A percentile compares a stretch with the other conserved stretches of the same genome.
phyloP scores from a whole-genome alignment of 345 rosid genomes.

The Gossypium raimondii region DNA sequence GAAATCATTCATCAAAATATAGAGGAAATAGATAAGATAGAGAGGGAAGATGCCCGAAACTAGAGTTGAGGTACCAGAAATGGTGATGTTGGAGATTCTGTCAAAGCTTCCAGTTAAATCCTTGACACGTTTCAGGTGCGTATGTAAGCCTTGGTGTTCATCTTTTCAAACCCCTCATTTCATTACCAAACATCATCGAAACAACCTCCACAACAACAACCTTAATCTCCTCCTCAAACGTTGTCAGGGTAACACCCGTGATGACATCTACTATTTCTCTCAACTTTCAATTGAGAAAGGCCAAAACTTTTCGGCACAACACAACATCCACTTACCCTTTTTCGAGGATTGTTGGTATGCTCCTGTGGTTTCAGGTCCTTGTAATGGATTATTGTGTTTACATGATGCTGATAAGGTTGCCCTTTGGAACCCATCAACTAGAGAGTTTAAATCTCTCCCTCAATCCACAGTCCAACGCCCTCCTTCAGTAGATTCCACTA shows the following conservation, averaged over 20 bases:
- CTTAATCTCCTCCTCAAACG: constrained; percentile 1
- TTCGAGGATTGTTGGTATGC: not conserved
- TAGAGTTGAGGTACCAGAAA: not conserved
- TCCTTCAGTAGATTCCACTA: not conserved
- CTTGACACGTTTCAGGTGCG: constrained; percentile 3
- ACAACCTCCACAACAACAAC: not conserved
- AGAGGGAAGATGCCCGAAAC: not conserved
- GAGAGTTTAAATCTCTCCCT: not conserved
- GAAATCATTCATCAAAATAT: not conserved
- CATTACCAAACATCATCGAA: not conserved
- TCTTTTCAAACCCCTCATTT: not conserved
- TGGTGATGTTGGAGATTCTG: not conserved
- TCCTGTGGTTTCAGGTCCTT: not conserved
- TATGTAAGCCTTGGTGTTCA: not conserved
- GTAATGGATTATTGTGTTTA: constrained; percentile 8
- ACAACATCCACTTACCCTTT: not conserved
- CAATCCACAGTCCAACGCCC: not conserved
- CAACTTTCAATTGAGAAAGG: not conserved
- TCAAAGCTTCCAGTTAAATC: constrained; percentile 1
- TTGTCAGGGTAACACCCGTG: not conserved
- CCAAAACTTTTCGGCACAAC: not conserved
- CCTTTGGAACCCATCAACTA: not conserved
- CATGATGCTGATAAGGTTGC: not conserved
- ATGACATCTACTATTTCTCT: not conserved
- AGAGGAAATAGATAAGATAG: not conserved